Evolutionary conservation across 2,329 filamentous ascomycete genomes (phyloP).

Genomic region (Aspergillus carbonarius): DNA sequence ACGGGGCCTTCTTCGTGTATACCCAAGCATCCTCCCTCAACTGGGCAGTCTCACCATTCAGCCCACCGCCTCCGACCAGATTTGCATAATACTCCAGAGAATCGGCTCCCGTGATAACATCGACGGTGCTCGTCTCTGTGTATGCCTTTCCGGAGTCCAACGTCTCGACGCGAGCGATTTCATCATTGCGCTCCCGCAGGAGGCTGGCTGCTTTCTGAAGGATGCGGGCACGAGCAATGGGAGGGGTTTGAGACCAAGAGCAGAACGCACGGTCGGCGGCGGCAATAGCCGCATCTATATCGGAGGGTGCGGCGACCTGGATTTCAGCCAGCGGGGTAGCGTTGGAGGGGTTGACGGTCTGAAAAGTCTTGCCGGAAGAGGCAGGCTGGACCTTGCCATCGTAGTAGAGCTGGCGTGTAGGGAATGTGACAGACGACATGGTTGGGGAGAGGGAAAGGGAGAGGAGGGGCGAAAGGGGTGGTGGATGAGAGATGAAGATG

Average conservation of each 20-base stretch:
- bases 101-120: constrained; percentile 79
- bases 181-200: constrained; percentile 73
- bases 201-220: constrained; percentile 73
- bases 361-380: constrained; percentile 62
- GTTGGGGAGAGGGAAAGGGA: constrained; percentile 6
- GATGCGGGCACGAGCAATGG: constrained; percentile 72
- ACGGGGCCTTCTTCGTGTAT: constrained; percentile 76
- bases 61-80: constrained; percentile 70
- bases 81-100: constrained; percentile 86
- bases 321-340: constrained; percentile 68
- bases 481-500: background rate
- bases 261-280: constrained; percentile 72
- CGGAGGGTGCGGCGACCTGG: constrained; percentile 64
- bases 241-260: constrained; percentile 72
- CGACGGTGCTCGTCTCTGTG: constrained; percentile 80
- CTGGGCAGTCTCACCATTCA: constrained; percentile 76
- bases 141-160: constrained; percentile 83
- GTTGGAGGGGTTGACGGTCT: constrained; percentile 72
- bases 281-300: constrained; percentile 70
- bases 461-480: constrained; percentile 11
- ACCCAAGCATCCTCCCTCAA: constrained; percentile 76
- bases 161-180: constrained; percentile 75
- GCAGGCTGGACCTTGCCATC: constrained; percentile 66
- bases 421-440: constrained; percentile 41
- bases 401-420: constrained; percentile 69